These are phyloP conservation scores for Plasmodium malariae DNA, from an alignment of 169 alveolate species.

Conservation along the genomic window DNA sequence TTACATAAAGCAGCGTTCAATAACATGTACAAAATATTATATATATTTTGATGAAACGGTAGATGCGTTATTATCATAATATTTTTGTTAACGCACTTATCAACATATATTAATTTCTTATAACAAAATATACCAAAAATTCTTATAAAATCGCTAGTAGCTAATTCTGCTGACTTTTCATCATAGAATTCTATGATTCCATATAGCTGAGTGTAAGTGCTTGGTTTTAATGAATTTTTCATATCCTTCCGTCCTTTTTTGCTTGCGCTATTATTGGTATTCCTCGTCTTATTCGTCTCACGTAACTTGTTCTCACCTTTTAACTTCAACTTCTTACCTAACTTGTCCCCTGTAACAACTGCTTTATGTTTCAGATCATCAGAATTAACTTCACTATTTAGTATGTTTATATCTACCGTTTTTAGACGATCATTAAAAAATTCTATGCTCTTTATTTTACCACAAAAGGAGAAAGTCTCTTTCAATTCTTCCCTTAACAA, in stretches of 20 bases:
- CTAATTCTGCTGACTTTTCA: slow-evolving; percentile 37
- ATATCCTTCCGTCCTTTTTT: background rate
- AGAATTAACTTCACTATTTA: slow-evolving; percentile 19
- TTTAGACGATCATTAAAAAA: slow-evolving; percentile 64
- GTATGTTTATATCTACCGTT: slow-evolving; percentile 45
- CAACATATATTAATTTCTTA: slow-evolving; percentile 73
- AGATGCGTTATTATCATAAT: slow-evolving; percentile 67
- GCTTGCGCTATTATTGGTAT: background rate
- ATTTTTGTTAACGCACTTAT: slow-evolving; percentile 64
- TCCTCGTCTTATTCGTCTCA: background rate
- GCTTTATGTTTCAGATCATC: background rate
- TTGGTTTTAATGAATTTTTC: slow-evolving; percentile 13
- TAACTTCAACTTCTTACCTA: background rate
- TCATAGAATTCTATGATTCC: slow-evolving; percentile 62
- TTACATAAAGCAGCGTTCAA: slow-evolving; percentile 45
- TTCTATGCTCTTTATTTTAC: slow-evolving; percentile 48
- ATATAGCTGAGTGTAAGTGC: slow-evolving; percentile 40
- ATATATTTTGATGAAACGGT: slow-evolving; percentile 58
- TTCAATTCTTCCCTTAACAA: slow-evolving; percentile 35
- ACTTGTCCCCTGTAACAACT: background rate
- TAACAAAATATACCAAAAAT: slow-evolving; percentile 70
- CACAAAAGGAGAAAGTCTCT: slow-evolving; percentile 68
- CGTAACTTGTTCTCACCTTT: background rate
- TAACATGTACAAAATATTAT: slow-evolving; percentile 52
- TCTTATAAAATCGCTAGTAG: slow-evolving; percentile 68